Evolutionary conservation across 2,329 filamentous ascomycete genomes (phyloP), one percentile per base, ranked within the genome.

Genomic region (Aspergillus puulaauensis): DNA sequence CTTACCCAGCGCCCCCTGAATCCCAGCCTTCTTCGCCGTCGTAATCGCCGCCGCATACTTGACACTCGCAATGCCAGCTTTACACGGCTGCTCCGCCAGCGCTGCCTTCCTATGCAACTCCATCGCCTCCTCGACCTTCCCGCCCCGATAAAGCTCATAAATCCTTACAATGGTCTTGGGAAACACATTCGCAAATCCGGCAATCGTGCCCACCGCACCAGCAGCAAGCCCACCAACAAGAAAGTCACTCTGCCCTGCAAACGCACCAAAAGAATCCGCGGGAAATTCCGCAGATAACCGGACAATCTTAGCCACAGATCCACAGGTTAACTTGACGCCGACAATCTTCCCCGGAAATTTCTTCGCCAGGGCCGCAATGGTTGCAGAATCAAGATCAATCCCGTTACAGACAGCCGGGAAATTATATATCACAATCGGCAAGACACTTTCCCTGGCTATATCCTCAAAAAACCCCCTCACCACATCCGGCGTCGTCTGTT

Each of bases 221-320:
- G 79, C 77, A 1, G 78, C 77, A 8, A 86, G 63, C 0, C 82
- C 83, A 2, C 79, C 82, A 19, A 86, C 73, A 52, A 91, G 70
- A 69, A 89, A 91, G 66, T 91, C 89, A 2, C 84, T 85, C 74
- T 91, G 88, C 0, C 90, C 90, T 0, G 87, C 88, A 66, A 85
- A 91, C 0, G 85, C 83, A 2, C 86, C 83, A 67, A 92, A 92
- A 8, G 79, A 70, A 2, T 82, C 78, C 0, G 81, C 72, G 0
- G 80, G 71, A 57, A 89, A 79, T 15, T 75, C 74, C 31, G 79
- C 81, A 2, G 81, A 75, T 3, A 86, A 71, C 3, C 84, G 78
- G 15, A 82, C 83, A 63, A 85, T 83, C 72, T 87, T 87, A 35
- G 81, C 84, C 19, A 86, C 83, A 43, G 80, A 82, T 1, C 79